A percentile compares a stretch with the other conserved stretches of the same genome.
Evolutionary conservation across 805 yeast species (phyloP).

Genomic region (Saccharomycopsis microspora): DNA sequence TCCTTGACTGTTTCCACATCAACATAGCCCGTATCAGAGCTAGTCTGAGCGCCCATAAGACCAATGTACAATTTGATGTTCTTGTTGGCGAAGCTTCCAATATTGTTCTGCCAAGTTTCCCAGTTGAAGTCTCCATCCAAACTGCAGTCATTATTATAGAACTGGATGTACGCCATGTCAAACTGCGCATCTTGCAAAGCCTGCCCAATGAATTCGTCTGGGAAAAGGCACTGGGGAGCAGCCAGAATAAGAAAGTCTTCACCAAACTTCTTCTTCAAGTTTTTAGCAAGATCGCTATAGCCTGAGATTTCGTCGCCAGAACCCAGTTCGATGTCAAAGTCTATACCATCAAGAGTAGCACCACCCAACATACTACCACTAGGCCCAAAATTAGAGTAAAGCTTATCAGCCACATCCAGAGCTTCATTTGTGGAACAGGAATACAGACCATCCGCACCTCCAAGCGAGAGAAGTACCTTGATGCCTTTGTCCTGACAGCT

Average conservation of each 20-base stretch:
- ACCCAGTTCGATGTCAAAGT: constrained; percentile 73
- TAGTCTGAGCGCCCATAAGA: constrained; percentile 27
- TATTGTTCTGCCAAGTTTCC: constrained; percentile 54
- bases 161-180: constrained; percentile 79
- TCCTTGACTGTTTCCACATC: background rate
- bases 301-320: constrained; percentile 35
- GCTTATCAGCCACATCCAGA: constrained; percentile 3
- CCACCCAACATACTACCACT: constrained; percentile 32
- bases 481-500: constrained; percentile 74
- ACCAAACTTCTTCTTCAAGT: constrained; percentile 19
- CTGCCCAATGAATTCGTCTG: constrained; percentile 61
- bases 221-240: constrained; percentile 87
- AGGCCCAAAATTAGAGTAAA: constrained; percentile 8
- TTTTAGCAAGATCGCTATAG: constrained; percentile 46
- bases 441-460: constrained; percentile 75
- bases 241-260: constrained; percentile 68
- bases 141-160: constrained; percentile 76
- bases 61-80: constrained; percentile 52
- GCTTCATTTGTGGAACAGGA: background rate
- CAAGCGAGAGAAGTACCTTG: constrained; percentile 57
- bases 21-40: constrained; percentile 5
- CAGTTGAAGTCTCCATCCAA: constrained; percentile 41
- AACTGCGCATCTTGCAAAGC: constrained; percentile 46
- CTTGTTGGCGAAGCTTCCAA: constrained; percentile 46
- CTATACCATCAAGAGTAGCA: constrained; percentile 80